Evolutionary conservation across 2,329 filamentous ascomycete species (phyloP), one percentile per base, ranked within the genome.

Genomic region (Colletotrichum melonis): DNA sequence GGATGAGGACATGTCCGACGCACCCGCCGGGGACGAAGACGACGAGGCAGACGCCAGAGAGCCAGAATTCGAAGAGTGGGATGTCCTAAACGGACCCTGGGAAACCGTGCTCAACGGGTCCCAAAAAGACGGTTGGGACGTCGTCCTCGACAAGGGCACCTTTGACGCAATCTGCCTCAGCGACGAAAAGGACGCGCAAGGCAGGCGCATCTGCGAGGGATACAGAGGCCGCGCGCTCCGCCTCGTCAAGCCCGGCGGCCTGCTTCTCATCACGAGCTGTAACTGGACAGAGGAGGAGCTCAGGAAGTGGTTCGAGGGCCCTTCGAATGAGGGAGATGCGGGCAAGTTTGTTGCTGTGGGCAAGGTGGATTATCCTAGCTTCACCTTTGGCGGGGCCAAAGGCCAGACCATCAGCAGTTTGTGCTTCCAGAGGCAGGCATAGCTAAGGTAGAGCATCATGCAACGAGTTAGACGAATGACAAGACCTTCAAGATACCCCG

Each of bases 231-330:
- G 91, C 65, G 92, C 96, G 38, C 85, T 92, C 74, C 84, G 83
- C 32, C 86, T 98, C 75, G 88, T 98, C 64, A 91, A 90, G 77
- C 84, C 83, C 1, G 92, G 92, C 1, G 94, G 94, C 0, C 86
- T 94, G 28, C 89, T 98, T 77, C 83, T 98, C 73, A 90, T 99
- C 67, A 98, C 97, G 67, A 98, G 95, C 82, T 99, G 97, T 82
- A 99, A 99, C 84, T 99, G 97, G 97, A 98, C 96, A 1, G 95
- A 97, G 85, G 89, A 91, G 54, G 97, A 99, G 86, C 84, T 99
- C 78, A 86, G 88, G 73, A 84, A 84, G 19, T 98, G 96, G 95
- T 97, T 98, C 80, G 91, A 88, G 63, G 85, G 82, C 3, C 82
- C 76, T 26, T 78, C 76, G 32, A 77, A 76, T 60, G 77, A 74